Conservation (phyloP, 805 yeast genomes). For the Metschnikowia kunwiensis region DNA sequence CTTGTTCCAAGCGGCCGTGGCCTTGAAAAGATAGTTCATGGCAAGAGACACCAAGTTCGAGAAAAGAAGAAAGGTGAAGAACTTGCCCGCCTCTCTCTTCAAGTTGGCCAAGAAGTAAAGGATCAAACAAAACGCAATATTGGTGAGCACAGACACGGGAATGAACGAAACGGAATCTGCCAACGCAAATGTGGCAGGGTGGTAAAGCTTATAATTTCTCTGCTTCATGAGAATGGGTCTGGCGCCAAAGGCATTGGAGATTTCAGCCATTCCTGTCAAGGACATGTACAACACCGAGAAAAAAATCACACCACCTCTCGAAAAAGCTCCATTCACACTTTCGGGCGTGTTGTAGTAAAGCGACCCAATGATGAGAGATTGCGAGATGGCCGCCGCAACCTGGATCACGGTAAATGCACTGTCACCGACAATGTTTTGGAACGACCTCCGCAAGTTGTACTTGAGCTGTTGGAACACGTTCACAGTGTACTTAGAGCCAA, state of each 20-base stretch:
- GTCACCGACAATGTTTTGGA: slow-evolving; percentile 57
- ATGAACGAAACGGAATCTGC: slow-evolving; percentile 22
- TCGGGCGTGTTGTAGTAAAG: slow-evolving; percentile 53
- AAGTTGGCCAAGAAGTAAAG: slow-evolving; percentile 57
- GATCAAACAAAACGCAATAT: slow-evolving; percentile 45
- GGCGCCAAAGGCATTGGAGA: slow-evolving; percentile 25
- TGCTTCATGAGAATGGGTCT: slow-evolving; percentile 32
- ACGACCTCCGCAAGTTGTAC: slow-evolving; percentile 48
- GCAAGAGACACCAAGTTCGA: slow-evolving; percentile 47
- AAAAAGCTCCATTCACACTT: slow-evolving; percentile 54
- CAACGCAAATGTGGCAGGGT: slow-evolving; percentile 29
- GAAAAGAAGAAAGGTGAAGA: slow-evolving; percentile 49
- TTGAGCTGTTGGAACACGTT: slow-evolving; percentile 48
- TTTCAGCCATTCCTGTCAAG: slow-evolving; percentile 48
- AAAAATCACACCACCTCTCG: slow-evolving; percentile 62
- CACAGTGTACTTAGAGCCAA: slow-evolving; percentile 42
- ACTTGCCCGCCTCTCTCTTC: slow-evolving; percentile 52
- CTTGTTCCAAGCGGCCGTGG: slow-evolving; percentile 50
- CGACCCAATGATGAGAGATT: slow-evolving; percentile 63
- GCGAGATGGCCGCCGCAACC: slow-evolving; percentile 47
- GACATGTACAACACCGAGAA: slow-evolving; percentile 55
- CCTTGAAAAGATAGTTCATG: slow-evolving; percentile 51
- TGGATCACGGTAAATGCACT: slow-evolving; percentile 46
- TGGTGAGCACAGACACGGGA: slow-evolving; percentile 40
- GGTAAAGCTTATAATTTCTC: slow-evolving; percentile 27